phyloP scores from a whole-genome alignment of 2,329 filamentous ascomycete species.

The Pseudogymnoascus sp. region DNA sequence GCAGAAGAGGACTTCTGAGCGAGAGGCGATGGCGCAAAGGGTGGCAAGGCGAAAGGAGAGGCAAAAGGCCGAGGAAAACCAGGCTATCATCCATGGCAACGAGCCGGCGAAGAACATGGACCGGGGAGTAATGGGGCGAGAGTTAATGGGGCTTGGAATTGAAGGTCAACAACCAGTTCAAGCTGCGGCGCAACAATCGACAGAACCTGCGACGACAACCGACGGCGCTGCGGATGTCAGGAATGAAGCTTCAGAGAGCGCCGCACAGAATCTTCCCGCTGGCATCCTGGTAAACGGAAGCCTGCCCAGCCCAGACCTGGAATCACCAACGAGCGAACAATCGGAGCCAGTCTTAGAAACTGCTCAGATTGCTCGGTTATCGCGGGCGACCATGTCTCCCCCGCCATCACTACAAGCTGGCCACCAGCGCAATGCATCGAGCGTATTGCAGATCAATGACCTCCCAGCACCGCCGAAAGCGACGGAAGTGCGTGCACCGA shows the following conservation, averaged over 20 bases:
- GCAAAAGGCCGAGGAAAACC: constrained; percentile 50
- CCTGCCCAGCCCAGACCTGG: constrained; percentile 22
- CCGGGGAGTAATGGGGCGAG: constrained; percentile 52
- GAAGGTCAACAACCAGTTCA: constrained; percentile 30
- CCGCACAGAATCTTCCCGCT: constrained; percentile 11
- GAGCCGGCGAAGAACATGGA: constrained; percentile 50
- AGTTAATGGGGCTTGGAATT: constrained; percentile 47
- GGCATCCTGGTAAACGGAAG: constrained; percentile 18
- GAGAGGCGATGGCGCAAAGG: constrained; percentile 56
- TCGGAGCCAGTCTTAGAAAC: constrained; percentile 36
- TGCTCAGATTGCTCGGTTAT: constrained; percentile 40
- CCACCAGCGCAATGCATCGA: constrained; percentile 40
- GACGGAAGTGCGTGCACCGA: neutral
- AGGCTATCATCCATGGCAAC: constrained; percentile 43
- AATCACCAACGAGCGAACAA: constrained; percentile 24
- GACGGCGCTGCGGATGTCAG: constrained; percentile 19
- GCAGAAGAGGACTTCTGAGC: constrained; percentile 60
- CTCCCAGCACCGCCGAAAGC: constrained; percentile 22
- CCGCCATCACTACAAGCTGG: constrained; percentile 35
- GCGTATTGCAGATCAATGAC: constrained; percentile 45
- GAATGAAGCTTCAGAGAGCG: constrained; percentile 18
- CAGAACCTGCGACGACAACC: neutral
- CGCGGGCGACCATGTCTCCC: constrained; percentile 38
- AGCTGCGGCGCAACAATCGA: constrained; percentile 10
- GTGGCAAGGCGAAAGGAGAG: constrained; percentile 61